A percentile compares a stretch with the other conserved stretches of the same genome.
phyloP scores from a whole-genome alignment of 306 rosid species.

The Alnus glutinosa region DNA sequence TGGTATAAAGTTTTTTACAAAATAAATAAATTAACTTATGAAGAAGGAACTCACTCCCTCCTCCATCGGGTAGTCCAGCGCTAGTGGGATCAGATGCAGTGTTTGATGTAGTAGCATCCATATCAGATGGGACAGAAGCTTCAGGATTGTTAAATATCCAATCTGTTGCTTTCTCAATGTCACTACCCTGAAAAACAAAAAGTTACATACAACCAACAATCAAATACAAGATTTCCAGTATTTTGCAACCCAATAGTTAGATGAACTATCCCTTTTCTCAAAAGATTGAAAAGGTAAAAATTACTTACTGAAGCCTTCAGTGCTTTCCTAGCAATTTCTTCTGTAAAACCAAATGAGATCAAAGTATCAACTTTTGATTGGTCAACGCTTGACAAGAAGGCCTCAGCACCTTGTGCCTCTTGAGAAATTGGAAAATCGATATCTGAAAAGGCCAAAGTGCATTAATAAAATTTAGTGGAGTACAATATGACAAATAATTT shows the following conservation, averaged over 20 bases:
- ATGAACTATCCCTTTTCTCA: background rate
- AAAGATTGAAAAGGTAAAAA: background rate
- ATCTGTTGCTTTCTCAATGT: conserved; percentile 97
- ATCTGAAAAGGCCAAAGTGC: conserved; percentile 38
- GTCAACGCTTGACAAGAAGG: conserved; percentile 40
- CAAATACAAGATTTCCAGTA: conserved; percentile 16
- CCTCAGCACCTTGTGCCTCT: conserved; percentile 38
- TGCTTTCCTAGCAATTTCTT: conserved; percentile 78
- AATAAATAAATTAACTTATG: background rate
- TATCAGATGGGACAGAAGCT: conserved; percentile 55
- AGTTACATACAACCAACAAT: background rate
- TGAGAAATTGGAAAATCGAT: conserved; percentile 68
- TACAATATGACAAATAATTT: conserved; percentile 8
- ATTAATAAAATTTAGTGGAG: conserved; percentile 26
- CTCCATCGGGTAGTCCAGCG: conserved; percentile 75
- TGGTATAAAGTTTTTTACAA: background rate
- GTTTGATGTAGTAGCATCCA: conserved; percentile 68
- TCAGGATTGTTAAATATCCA: conserved; percentile 93
- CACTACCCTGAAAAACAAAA: conserved; percentile 60
- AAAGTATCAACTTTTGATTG: conserved; percentile 77
- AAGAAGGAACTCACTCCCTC: conserved; percentile 76
- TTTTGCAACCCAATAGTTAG: background rate
- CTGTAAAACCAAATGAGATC: conserved; percentile 91
- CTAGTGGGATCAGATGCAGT: conserved; percentile 35
- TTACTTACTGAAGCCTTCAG: conserved; percentile 72